A percentile compares a stretch with the other conserved stretches of the same genome.
phyloP scores from a whole-genome alignment of 2,329 filamentous ascomycete species.

The Orbilia quercus region DNA sequence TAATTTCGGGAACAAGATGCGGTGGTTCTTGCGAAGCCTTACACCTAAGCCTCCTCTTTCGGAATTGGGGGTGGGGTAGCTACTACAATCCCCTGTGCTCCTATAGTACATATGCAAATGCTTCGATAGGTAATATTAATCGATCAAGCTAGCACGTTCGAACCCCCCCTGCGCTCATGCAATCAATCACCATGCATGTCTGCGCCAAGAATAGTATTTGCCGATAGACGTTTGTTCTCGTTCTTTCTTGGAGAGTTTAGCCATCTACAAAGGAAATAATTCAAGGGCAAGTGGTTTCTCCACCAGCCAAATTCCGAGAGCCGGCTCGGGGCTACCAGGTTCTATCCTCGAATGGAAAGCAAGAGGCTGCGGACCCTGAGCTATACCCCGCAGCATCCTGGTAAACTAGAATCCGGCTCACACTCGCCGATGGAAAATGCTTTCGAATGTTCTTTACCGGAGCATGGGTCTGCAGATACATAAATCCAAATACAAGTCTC shows the following conservation, averaged over 20 bases:
- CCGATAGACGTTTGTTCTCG: neutral
- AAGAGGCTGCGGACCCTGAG: conserved; percentile 35
- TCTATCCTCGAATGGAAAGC: conserved; percentile 18
- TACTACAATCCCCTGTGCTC: conserved; percentile 4
- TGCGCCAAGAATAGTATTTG: conserved; percentile 8
- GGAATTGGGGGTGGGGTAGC: conserved; percentile 53
- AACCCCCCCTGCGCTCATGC: conserved; percentile 3
- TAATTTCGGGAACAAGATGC: conserved; percentile 4
- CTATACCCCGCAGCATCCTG: conserved; percentile 47
- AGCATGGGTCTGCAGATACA: conserved; percentile 16
- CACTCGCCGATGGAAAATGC: conserved; percentile 35
- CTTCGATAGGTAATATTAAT: neutral
- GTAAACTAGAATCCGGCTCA: conserved; percentile 28
- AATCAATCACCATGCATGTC: conserved; percentile 2
- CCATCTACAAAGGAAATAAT: conserved; percentile 19
- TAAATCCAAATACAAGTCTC: conserved; percentile 40
- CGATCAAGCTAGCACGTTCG: conserved; percentile 3
- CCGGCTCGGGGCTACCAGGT: conserved; percentile 38
- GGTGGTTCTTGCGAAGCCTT: conserved; percentile 1
- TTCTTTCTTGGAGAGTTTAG: conserved; percentile 13
- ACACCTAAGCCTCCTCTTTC: conserved; percentile 7
- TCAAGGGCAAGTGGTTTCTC: conserved; percentile 37
- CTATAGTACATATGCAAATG: neutral
- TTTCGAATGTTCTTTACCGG: conserved; percentile 50
- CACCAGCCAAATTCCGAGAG: conserved; percentile 45